Evolutionary conservation across 345 rosid genomes (phyloP), one percentile per base, ranked within the genome.

Genomic region (Gossypium australe): DNA sequence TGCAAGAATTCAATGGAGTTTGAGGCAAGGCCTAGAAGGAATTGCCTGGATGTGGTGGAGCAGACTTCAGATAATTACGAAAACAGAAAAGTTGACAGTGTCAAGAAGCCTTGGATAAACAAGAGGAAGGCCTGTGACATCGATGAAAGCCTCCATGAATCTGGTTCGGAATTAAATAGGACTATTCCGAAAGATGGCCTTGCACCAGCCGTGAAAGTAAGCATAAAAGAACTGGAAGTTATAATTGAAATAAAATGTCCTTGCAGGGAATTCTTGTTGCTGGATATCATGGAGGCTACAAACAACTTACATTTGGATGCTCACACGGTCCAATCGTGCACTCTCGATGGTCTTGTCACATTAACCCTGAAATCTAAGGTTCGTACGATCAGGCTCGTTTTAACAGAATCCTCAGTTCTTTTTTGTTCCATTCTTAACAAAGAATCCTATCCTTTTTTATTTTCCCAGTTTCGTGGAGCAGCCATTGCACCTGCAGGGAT

Each of bases 311-410:
- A 89, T 81, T 78, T 89, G 85, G 97, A 92, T 70, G 88, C 87
- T 58, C 78, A 83, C 84, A 84, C 88, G 14, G 84, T 92, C 24
- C 89, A 84, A 78, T 88, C 97, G 13, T 86, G 89, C 7, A 89
- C 89, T n/a, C 83, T 82, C 18, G 84, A 88, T 73, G 94, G 93
- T 34, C 25, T 84, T 67, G 88, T 94, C 77, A 70, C 76, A 1
- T 59, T 92, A 65, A 85, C 79, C 76, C 83, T 92, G 63, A 90
- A 84, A 75, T 89, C 97, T 17, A 92, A 89, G 97, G 98, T 94
- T 72, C 13, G 76, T 47, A 6, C 62, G 3, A n/a, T 16, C 6
- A 24, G 18, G 7, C 12, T 56, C 13, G 44, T 51, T 56, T 60
- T 20, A 51, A 9, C 43, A 25, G 17, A 58, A 47, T 47, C 17